Evolutionary conservation across 306 rosid genomes (phyloP), one percentile per base, ranked within the genome.

Genomic region (Prunus davidiana): DNA sequence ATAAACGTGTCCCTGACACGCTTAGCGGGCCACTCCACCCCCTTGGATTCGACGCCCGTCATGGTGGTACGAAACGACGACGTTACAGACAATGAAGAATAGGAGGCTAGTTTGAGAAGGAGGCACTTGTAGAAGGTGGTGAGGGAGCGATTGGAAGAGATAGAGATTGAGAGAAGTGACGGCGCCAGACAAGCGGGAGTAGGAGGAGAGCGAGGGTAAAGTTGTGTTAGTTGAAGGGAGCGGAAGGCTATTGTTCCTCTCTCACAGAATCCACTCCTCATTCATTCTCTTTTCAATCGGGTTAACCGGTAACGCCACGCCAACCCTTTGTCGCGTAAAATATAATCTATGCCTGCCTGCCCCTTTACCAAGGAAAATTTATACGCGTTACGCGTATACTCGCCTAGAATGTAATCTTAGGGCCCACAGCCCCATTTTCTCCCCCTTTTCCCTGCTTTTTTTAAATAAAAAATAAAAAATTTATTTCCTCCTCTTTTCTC

Each of bases 11-110:
- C 85, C 55, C 91, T 78, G 6, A 87, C 81, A 43, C 72, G 84
- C 22, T 72, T 56, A 52, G 88, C 91, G 52, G 91, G 78, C 91
- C 91, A 87, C 68, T 87, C 86, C 72, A 50, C 34, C 5, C 10
- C 81, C 77, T 73, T 82, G 0, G 84, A 70, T 38, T 75, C 74
- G 58, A 62, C 61, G 57, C 73, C 87, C 5, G 71, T 22, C 83
- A 82, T 74, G 57, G 76, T 38, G 71, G 79, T 16, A 52, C 25
- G 69, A 58, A 25, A 57, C 61, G 67, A 60, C 34, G 83, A 0
- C 64, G 19, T n/a, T 14, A 14, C 49, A 3, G 49, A 18, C 22
- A 55, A 64, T 64, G 69, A 34, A 4, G 3, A 38, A 18, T 52
- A 28, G 58, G 45, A 55, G 49, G 22, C 49, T 38, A 38, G 43